Percentiles rank a stretch among this genome's conserved stretches.
Conservation (phyloP, 179 eudicot species). For the Corrigiola litoralis region DNA sequence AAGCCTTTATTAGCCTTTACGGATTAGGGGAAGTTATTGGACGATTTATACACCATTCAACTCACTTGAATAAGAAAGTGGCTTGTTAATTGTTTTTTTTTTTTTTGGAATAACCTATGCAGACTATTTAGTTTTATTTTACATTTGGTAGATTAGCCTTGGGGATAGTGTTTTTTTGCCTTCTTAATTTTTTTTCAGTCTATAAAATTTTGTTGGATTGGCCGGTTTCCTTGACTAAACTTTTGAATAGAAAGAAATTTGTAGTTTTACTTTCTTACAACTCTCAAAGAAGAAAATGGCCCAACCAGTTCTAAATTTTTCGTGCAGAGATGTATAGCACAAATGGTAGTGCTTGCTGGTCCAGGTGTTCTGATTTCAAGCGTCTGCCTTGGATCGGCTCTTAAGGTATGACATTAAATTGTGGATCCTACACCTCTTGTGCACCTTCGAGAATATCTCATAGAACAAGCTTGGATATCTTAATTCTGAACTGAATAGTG, state of each 20-base stretch:
- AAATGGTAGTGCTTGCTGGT: conserved; percentile 94
- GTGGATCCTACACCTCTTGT: neutral
- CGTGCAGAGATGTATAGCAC: conserved; percentile 75
- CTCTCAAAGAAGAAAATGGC: neutral
- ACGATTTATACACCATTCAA: too few species aligned
- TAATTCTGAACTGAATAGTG: neutral
- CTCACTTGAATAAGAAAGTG: too few species aligned
- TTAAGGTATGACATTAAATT: conserved; percentile 58
- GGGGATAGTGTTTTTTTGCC: neutral
- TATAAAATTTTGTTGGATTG: too few species aligned
- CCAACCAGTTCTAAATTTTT: neutral
- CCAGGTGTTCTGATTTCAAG: conserved; percentile 95
- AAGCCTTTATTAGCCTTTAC: too few species aligned
- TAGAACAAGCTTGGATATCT: neutral
- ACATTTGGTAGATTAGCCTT: neutral
- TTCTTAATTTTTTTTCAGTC: neutral
- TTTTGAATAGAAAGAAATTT: conserved; percentile 2
- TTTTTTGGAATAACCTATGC: too few species aligned
- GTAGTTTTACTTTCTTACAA: neutral
- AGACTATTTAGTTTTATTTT: neutral
- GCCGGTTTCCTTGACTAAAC: neutral
- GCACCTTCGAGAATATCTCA: neutral
- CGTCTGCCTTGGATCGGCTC: conserved; percentile 75
- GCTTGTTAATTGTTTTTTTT: too few species aligned
- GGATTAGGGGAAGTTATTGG: too few species aligned